Percentiles rank a stretch among this genome's conserved stretches.
phyloP scores from a whole-genome alignment of 2,329 filamentous ascomycete species.

The Byssochlamys sp. region DNA sequence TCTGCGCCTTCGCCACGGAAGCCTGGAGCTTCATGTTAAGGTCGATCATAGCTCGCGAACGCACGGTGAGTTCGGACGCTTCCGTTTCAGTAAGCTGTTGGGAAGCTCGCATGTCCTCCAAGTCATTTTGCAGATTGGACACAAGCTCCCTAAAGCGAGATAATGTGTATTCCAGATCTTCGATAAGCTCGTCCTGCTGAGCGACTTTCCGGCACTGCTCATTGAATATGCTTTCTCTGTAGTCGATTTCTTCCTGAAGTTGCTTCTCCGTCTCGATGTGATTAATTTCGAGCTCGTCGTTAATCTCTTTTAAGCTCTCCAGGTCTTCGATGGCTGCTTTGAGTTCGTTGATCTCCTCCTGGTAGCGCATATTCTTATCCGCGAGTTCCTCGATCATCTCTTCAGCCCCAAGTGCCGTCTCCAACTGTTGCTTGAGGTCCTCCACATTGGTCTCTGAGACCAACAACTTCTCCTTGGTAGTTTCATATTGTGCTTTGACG shows the following conservation, averaged over 20 bases:
- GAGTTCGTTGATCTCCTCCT: constrained; percentile 74
- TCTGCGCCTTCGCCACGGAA: constrained; percentile 80
- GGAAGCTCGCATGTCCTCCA: constrained; percentile 85
- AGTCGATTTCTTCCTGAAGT: constrained; percentile 84
- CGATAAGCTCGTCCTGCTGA: constrained; percentile 69
- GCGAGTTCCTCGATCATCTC: constrained; percentile 89
- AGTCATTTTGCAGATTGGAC: constrained; percentile 69
- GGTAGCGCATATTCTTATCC: constrained; percentile 73
- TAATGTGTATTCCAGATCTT: constrained; percentile 84
- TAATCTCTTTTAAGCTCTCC: constrained; percentile 80
- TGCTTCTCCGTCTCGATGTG: constrained; percentile 90
- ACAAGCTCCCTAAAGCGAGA: constrained; percentile 83
- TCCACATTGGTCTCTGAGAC: constrained; percentile 67
- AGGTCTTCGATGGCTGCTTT: constrained; percentile 75
- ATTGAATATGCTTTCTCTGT: constrained; percentile 72
- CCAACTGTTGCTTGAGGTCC: constrained; percentile 81
- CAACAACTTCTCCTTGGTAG: constrained; percentile 61
- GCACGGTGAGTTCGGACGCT: constrained; percentile 77
- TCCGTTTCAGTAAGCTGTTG: constrained; percentile 88
- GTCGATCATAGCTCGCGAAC: constrained; percentile 90
- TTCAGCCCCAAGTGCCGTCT: constrained; percentile 77
- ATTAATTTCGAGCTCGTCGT: constrained; percentile 87
- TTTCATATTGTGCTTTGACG: constrained; percentile 60
- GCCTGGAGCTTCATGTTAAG: constrained; percentile 88
- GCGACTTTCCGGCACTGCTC: constrained; percentile 65